Percentiles rank a stretch among this genome's conserved stretches.
phyloP scores from a whole-genome alignment of 352 stramenopile genomes.

The Sclerospora graminicola region DNA sequence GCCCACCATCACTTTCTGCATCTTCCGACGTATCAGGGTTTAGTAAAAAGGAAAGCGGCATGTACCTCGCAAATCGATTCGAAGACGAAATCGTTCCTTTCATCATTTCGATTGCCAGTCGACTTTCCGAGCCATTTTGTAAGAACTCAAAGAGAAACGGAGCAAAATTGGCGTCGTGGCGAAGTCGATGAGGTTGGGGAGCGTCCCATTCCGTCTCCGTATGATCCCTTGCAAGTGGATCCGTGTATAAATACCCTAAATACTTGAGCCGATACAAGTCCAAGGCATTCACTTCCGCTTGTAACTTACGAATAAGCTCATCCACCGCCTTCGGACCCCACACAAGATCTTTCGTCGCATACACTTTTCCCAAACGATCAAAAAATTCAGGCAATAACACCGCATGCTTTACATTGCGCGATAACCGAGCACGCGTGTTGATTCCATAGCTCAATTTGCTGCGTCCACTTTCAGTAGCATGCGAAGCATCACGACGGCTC shows the following conservation, averaged over 20 bases:
- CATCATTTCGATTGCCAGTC: conserved; percentile 55
- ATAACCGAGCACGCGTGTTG: conserved; percentile 63
- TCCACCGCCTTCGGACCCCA: conserved; percentile 64
- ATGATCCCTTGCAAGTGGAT: conserved; percentile 55
- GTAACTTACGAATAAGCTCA: conserved; percentile 63
- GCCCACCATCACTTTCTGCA: conserved; percentile 49
- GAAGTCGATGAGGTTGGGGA: conserved; percentile 12
- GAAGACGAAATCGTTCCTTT: conserved; percentile 72
- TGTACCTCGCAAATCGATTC: conserved; percentile 68
- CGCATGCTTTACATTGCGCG: conserved; percentile 66
- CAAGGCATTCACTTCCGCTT: conserved; percentile 56
- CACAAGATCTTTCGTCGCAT: conserved; percentile 70
- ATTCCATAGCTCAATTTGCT: conserved; percentile 65
- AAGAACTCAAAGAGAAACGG: conserved; percentile 72
- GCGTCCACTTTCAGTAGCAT: conserved; percentile 56
- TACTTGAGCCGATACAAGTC: conserved; percentile 77
- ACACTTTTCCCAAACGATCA: conserved; percentile 65
- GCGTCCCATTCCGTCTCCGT: conserved; percentile 37
- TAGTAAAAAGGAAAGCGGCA: conserved; percentile 70
- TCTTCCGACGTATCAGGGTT: conserved; percentile 62
- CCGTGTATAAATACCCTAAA: conserved; percentile 72
- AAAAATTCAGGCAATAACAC: conserved; percentile 84
- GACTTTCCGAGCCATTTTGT: conserved; percentile 49
- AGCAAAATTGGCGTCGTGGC: conserved; percentile 31
- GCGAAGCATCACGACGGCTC: conserved; percentile 41